These are phyloP conservation scores for Mycena rosella DNA, from an alignment of 768 basidiomycete genomes.

Conservation along the genomic window DNA sequence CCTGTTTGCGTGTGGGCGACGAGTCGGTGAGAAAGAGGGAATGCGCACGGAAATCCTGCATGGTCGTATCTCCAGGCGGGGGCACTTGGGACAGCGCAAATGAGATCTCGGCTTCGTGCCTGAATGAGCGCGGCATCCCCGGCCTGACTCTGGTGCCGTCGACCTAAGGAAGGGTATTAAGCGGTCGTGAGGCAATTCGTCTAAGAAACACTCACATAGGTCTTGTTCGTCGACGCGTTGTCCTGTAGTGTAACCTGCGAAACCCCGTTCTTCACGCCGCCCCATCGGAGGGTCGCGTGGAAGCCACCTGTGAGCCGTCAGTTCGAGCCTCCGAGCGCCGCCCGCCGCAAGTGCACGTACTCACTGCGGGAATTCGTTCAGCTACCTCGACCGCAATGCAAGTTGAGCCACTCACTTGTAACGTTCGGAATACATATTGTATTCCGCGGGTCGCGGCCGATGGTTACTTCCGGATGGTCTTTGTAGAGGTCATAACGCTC, in stretches of 20 bases:
- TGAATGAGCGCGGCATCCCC: slow-evolving; percentile 64
- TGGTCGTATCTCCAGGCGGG: slow-evolving; percentile 49
- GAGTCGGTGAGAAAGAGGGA: slow-evolving; percentile 2
- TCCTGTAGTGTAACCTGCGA: slow-evolving; percentile 66
- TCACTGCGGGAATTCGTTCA: slow-evolving; percentile 66
- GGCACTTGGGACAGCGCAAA: slow-evolving; percentile 73
- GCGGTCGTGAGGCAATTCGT: too few relatives aligned
- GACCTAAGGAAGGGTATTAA: slow-evolving; percentile 68
- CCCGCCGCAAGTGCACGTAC: slow-evolving; percentile 65
- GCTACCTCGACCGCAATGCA: not conserved
- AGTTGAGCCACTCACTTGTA: slow-evolving; percentile 19
- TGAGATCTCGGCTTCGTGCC: slow-evolving; percentile 86
- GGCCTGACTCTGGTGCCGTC: slow-evolving; percentile 73
- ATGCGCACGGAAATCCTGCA: slow-evolving; percentile 82
- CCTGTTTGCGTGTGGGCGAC: slow-evolving; percentile 53
- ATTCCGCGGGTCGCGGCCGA: slow-evolving; percentile 69
- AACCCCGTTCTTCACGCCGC: slow-evolving; percentile 57
- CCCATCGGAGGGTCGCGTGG: slow-evolving; percentile 72
- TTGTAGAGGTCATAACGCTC: slow-evolving; percentile 75
- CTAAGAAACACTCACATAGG: slow-evolving; percentile 63
- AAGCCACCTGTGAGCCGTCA: slow-evolving; percentile 56
- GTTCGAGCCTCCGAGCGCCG: not conserved
- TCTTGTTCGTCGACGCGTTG: slow-evolving; percentile 73
- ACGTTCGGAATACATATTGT: slow-evolving; percentile 57
- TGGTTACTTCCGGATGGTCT: slow-evolving; percentile 58